Evolutionary conservation across 1,139 yeast genomes (phyloP), one percentile per base, ranked within the genome.

Genomic region (Pichia kudriavzevii): DNA sequence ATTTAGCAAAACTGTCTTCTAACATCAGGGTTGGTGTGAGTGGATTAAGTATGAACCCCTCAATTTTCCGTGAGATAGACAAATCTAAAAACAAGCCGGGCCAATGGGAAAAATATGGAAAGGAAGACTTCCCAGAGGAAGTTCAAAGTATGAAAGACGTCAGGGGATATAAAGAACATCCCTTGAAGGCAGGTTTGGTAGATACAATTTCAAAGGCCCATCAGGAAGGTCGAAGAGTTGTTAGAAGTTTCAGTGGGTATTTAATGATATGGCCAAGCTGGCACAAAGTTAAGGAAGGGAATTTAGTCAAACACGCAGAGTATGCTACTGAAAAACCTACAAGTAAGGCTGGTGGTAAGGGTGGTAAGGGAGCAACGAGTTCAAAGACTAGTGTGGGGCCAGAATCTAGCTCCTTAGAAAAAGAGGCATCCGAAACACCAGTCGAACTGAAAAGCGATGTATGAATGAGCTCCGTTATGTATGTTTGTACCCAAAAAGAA

Each of bases 11-110:
- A 14, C 20, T 41, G 12, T 35, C 39, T n/a, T 32, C 44, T 6
- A 39, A 35, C 22, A 35, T 42, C 6, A 37, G 48, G 24, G 43
- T 41, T 20, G 44, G 43, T 33, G 24, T 43, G 3, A 35, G 40
- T 24, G 48, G 48, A 3, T 30, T 45, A 16, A 36, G 36, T 4
- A 45, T 44, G 47, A 43, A 43, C 17, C 27, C 47, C 1, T 35
- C 31, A 14, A 40, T 43, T 12, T 37, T 41, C 2, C 30, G 47
- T n/a, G 45, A 41, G 11, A 25, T 47, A 3, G 50, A 45, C 29
- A 38, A 34, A 13, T 40, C 43, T 21, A 38, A 36, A 2, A 39
- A 30, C 15, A 36, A 28, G 9, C 39, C 36, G 7, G 25, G 39
- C 11, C 37, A 32, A 20, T 48, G 45, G 45, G 22, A 14, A 9